Evolutionary conservation across 192 early-diverging fungal species (phyloP), one percentile per base, ranked within the genome.

Genomic region (Entomortierella chlamydospora): DNA sequence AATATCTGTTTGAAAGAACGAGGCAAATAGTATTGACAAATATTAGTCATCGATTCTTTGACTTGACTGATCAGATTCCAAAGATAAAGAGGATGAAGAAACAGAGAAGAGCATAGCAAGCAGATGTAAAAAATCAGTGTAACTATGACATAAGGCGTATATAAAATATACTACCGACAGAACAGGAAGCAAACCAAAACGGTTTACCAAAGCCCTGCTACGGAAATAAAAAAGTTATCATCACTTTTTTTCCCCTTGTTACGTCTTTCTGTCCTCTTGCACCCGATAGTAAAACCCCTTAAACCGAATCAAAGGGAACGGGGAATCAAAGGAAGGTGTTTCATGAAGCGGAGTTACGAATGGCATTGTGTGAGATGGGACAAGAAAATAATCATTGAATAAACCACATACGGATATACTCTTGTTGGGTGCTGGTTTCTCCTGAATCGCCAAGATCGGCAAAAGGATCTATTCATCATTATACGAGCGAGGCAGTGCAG

Each of bases 1-100:
- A 66, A 98, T 94, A 84, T 99, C 97, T 99, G 84, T 66, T 52
- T 5, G 26, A 28, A 9, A 11, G 29, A 6, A 55, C 12, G 45
- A 20, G n/a, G 55, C n/a, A 17, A 54, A 17, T 39, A 30, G 50
- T 8, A 54, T 54, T 57, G 30, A 31, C 18, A 15, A 41, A 37
- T 28, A 52, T 59, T 53, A 39, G 18, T 43, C 25, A 52, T 31
- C 50, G 12, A 8, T 17, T 39, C 31, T 0, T 12, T 30, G 33
- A n/a, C 53, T 25, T 15, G 18, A n/a, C 30, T 64, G 31, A 54
- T 30, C 22, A 34, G 47, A 64, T 26, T n/a, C 26, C 39, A 28
- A 57, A 30, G 31, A 7, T 33, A 57, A 20, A 34, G 33, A 22
- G 26, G 26, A 30, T 8, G 25, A 56, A 34, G 9, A 17, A 34